Evolutionary conservation across 1,139 yeast genomes (phyloP).

Genomic region (Diutina mesorugosa): DNA sequence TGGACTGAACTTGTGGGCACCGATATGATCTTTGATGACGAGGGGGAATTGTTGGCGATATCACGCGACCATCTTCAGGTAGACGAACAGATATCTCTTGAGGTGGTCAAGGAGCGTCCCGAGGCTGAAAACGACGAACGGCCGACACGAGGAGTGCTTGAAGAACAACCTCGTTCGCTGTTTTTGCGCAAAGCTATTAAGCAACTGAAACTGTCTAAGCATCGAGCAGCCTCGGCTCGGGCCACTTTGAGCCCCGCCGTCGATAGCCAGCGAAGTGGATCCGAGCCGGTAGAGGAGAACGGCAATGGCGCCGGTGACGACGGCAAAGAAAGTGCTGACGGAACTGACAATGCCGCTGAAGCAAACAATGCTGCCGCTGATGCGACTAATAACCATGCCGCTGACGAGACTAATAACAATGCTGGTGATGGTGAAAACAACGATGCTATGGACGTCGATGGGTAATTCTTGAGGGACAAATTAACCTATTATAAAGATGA

Average conservation of each 20-base stretch:
- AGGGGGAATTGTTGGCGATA: slow-evolving; percentile 37
- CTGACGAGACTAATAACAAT: not conserved
- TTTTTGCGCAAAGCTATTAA: not conserved
- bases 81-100: slow-evolving; percentile 16
- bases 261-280: too few species aligned
- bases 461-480: slow-evolving; percentile 5
- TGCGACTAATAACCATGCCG: not conserved
- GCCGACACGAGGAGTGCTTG: not conserved
- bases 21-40: slow-evolving; percentile 52
- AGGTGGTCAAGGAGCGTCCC: not conserved
- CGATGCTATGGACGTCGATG: slow-evolving; percentile 7
- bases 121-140: not conserved
- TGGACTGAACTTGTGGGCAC: slow-evolving; percentile 82
- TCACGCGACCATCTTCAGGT: slow-evolving; percentile 28
- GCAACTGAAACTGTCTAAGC: not conserved
- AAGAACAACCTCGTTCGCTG: not conserved
- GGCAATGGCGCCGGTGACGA: not conserved
- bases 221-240: not conserved
- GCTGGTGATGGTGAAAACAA: slow-evolving; percentile 8
- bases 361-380: slow-evolving; percentile 7
- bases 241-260: not conserved
- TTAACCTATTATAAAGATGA: too few species aligned
- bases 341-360: slow-evolving; percentile 5
- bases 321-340: not conserved
- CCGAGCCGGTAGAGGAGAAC: too few species aligned